Percentiles rank a stretch among this genome's conserved stretches.
These are phyloP conservation scores for Fragilaria crotonensis DNA, from an alignment of 108 stramenopile genomes.

Conservation along the genomic window DNA sequence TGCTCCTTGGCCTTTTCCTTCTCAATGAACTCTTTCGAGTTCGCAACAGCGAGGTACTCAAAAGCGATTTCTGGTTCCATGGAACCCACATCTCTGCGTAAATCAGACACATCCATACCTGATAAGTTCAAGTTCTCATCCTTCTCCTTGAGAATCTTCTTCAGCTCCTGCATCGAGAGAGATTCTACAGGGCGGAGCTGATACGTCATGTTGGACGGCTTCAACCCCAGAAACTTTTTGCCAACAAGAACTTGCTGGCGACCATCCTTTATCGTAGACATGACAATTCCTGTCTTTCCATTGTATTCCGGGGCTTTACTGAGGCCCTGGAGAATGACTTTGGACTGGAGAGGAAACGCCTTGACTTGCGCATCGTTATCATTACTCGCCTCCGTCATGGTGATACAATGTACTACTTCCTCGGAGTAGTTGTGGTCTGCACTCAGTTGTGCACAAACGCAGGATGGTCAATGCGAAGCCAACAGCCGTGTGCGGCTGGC, in stretches of 20 bases:
- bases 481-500: too few relatives aligned
- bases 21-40: background rate
- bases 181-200: constrained; percentile 35
- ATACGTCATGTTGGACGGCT: constrained; percentile 45
- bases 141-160: constrained; percentile 33
- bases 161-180: constrained; percentile 54
- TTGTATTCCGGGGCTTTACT: constrained; percentile 47
- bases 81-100: constrained; percentile 17
- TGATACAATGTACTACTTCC: too few relatives aligned
- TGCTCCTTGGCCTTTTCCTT: background rate
- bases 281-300: constrained; percentile 60
- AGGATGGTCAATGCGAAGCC: too few relatives aligned
- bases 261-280: constrained; percentile 20
- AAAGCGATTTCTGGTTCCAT: background rate
- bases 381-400: too few relatives aligned
- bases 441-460: too few relatives aligned
- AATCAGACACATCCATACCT: constrained; percentile 49
- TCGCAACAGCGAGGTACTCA: background rate
- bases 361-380: too few relatives aligned
- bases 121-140: constrained; percentile 10
- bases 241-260: constrained; percentile 56
- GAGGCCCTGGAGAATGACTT: constrained; percentile 54
- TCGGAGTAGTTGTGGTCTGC: too few relatives aligned
- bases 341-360: too few relatives aligned
- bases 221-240: constrained; percentile 43